Percentiles rank a stretch among this genome's conserved stretches.
Conservation (phyloP, 2,329 filamentous ascomycete species). For the Bipolaris cookei region DNA sequence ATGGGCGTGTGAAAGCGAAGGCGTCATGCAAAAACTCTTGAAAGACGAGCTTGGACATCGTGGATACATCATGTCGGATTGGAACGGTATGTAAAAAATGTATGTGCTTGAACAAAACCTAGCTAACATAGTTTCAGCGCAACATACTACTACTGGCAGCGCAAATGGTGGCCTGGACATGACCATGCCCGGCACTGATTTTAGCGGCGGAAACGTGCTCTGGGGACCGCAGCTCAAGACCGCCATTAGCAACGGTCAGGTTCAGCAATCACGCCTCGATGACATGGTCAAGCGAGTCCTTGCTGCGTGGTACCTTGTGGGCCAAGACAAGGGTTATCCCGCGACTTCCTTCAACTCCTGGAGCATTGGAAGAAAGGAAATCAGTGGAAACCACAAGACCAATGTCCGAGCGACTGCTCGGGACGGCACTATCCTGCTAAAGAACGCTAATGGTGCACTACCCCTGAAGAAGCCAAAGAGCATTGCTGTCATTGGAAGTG, state of each 20-base stretch:
- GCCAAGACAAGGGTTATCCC: constrained; percentile 55
- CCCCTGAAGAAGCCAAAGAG: constrained; percentile 72
- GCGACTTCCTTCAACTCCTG: constrained; percentile 55
- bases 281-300: constrained; percentile 55
- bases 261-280: constrained; percentile 49
- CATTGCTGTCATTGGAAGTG: constrained; percentile 72
- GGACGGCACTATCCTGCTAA: constrained; percentile 58
- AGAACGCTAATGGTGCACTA: constrained; percentile 72
- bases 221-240: constrained; percentile 63
- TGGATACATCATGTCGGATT: constrained; percentile 56
- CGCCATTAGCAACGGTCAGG: constrained; percentile 59
- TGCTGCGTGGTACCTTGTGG: constrained; percentile 57
- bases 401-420: constrained; percentile 53
- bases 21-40: constrained; percentile 57
- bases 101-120: neutral
- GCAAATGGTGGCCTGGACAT: constrained; percentile 59
- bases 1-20: constrained; percentile 59
- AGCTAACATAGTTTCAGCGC: constrained; percentile 38
- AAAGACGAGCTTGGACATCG: constrained; percentile 61
- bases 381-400: constrained; percentile 50
- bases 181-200: constrained; percentile 61
- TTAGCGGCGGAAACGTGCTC: constrained; percentile 53
- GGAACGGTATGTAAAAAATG: constrained; percentile 36
- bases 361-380: constrained; percentile 49
- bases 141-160: constrained; percentile 53